A percentile compares a stretch with the other conserved stretches of the same genome.
phyloP scores from a whole-genome alignment of 345 rosid species.

The Trapa incisa region DNA sequence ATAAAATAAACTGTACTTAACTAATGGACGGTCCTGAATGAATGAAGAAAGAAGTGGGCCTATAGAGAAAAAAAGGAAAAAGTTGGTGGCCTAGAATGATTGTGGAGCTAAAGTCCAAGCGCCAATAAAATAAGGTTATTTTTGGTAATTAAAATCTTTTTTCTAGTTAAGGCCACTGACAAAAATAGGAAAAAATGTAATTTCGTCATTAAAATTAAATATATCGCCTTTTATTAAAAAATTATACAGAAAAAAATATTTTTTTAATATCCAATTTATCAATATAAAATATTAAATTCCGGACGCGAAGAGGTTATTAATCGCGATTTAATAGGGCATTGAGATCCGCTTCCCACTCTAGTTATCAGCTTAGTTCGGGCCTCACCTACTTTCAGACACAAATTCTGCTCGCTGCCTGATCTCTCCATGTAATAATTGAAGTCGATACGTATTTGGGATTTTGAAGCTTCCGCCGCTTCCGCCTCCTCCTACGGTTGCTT shows the following conservation, averaged over 20 bases:
- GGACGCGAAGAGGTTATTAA: conserved; percentile 1
- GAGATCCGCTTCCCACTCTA: conserved; percentile 1
- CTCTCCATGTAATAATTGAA: neutral
- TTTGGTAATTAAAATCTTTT: no score
- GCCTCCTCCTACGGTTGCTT: neutral
- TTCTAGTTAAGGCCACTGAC: no score
- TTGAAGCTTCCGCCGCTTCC: neutral
- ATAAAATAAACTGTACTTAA: no score
- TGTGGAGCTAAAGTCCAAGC: no score
- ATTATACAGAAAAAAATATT: neutral
- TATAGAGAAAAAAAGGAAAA: neutral
- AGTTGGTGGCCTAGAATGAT: no score
- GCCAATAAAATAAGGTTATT: no score
- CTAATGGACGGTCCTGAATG: neutral
- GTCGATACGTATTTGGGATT: neutral
- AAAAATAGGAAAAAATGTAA: no score
- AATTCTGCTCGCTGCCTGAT: neutral
- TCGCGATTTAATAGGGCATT: neutral
- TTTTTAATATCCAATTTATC: neutral
- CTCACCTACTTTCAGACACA: neutral
- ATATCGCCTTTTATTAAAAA: no score
- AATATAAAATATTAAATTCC: neutral
- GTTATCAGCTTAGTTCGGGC: neutral
- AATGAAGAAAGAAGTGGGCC: neutral
- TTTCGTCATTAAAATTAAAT: no score